These are phyloP conservation scores for Chalciporus chontae DNA, from an alignment of 768 basidiomycete genomes.

Conservation along the genomic window DNA sequence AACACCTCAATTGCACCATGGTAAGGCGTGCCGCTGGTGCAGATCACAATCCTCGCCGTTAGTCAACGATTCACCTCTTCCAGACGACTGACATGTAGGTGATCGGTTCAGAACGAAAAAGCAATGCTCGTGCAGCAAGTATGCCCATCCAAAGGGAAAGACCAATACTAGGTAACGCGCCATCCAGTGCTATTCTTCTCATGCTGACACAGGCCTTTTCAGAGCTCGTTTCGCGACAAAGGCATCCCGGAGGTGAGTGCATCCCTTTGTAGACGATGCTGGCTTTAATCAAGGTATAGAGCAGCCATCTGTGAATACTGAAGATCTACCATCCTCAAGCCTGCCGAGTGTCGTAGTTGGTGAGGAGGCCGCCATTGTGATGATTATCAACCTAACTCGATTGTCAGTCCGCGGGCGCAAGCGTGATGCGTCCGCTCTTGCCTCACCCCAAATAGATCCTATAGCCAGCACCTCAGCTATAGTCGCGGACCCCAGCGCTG, in stretches of 20 bases:
- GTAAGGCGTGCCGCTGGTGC: background rate
- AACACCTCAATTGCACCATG: constrained; percentile 11
- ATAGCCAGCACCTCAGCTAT: constrained; percentile 1
- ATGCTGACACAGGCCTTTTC: constrained; percentile 9
- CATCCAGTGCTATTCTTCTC: background rate
- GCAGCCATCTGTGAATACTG: constrained; percentile 4
- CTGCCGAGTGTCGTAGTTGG: constrained; percentile 6
- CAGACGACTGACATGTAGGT: constrained; percentile 1
- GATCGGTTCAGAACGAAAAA: constrained; percentile 14
- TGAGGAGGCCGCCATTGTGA: constrained; percentile 7
- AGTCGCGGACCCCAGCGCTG: background rate
- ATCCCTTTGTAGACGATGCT: background rate
- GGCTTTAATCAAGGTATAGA: constrained; percentile 8
- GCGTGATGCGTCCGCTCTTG: constrained; percentile 6
- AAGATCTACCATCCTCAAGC: constrained; percentile 5
- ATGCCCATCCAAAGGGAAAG: constrained; percentile 15
- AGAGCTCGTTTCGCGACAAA: constrained; percentile 16
- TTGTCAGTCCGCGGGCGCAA: constrained; percentile 19
- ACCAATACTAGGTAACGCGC: constrained; percentile 11
- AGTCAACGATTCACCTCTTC: constrained; percentile 5
- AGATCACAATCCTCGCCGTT: constrained; percentile 2
- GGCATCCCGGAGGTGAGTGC: constrained; percentile 12
- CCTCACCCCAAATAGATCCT: background rate
- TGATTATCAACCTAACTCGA: constrained; percentile 1
- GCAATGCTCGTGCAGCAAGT: constrained; percentile 11